Evolutionary conservation across 441 rosid genomes (phyloP).

Genomic region (Codiaeum variegatum): DNA sequence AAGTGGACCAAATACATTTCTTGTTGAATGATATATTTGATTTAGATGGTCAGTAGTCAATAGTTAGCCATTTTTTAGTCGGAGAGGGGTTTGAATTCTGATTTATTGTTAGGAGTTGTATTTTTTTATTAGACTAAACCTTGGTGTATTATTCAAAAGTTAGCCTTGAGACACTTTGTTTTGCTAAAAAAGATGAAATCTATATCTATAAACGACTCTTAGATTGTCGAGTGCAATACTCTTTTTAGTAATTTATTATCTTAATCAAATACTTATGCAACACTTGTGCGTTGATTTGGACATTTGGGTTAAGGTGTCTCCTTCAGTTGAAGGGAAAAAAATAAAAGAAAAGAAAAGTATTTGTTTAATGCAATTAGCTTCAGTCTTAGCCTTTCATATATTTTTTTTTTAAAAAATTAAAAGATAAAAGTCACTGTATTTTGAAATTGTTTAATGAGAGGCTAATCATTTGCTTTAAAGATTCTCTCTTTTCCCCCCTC

Average conservation of each 20-base stretch:
- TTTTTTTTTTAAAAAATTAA: not conserved
- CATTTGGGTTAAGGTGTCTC: not conserved
- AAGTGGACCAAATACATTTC: not conserved
- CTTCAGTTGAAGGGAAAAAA: not conserved
- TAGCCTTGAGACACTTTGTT: too few relatives aligned
- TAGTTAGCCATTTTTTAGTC: too few relatives aligned
- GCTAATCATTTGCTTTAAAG: slow-evolving; percentile 18
- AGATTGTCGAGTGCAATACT: too few relatives aligned
- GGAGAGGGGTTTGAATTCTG: too few relatives aligned
- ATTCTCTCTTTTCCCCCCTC: too few relatives aligned
- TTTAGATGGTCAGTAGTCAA: too few relatives aligned
- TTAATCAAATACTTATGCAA: not conserved
- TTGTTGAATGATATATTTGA: not conserved
- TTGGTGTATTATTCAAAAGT: too few relatives aligned
- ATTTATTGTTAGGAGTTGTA: too few relatives aligned
- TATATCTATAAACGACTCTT: too few relatives aligned
- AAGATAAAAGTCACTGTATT: not conserved
- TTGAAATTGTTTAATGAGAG: slow-evolving; percentile 8
- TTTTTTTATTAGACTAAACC: too few relatives aligned
- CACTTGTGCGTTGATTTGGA: not conserved
- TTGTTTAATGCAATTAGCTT: not conserved
- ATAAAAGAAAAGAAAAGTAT: too few relatives aligned
- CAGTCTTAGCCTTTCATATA: not conserved
- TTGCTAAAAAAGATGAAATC: not conserved
- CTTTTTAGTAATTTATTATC: not conserved